Base-by-base conservation (phyloP, 768 basidiomycete genomes). In the Phaeotremella skinneri region DNA sequence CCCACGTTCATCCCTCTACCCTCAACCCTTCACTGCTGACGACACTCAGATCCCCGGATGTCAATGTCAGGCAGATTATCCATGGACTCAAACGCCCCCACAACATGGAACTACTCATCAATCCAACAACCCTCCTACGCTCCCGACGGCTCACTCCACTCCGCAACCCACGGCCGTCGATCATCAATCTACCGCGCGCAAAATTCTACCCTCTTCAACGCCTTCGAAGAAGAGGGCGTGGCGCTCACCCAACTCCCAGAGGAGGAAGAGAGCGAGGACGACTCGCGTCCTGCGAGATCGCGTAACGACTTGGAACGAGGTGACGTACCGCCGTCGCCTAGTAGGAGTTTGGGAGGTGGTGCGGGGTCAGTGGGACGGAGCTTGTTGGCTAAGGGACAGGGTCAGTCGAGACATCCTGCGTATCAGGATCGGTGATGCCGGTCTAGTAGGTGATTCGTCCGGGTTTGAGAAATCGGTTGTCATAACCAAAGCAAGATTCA, bases 61-160 rank as follows among this genome's bases (percentile, higher is more conserved):
- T 88, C 87, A 68, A 80, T 92, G 53, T 85, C 87, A 59, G 90
- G 90, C 42, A 84, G 91, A 1, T 80, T 86, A 70, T 91, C 90
- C 4, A 78, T 88, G 49, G 92, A 94, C 37, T 69, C 69, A 11
- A 61, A 66, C 29, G 58, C 55, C 51, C 55, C 64, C 52, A 41
- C 57, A 25, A 30, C 59, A 45, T 64, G 68, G 69, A 65, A 67
- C 48, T 69, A 74, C 58, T 64, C 67, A 51, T 49, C 69, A 11
- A 56, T 66, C 14, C 4, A 25, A 21, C 29, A 57, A 9, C 29
- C 67, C 0, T 51, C 65, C 25, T 68, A 75, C 68, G 58, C 66
- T 32, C 49, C 74, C 49, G 78, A 74, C 61, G 80, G 78, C 9
- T 61, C 75, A 23, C 75, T 79, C 17, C 69, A 78, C 21, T 55